Base-by-base conservation (phyloP, 768 basidiomycete species). In the Boletus coccyginus region DNA sequence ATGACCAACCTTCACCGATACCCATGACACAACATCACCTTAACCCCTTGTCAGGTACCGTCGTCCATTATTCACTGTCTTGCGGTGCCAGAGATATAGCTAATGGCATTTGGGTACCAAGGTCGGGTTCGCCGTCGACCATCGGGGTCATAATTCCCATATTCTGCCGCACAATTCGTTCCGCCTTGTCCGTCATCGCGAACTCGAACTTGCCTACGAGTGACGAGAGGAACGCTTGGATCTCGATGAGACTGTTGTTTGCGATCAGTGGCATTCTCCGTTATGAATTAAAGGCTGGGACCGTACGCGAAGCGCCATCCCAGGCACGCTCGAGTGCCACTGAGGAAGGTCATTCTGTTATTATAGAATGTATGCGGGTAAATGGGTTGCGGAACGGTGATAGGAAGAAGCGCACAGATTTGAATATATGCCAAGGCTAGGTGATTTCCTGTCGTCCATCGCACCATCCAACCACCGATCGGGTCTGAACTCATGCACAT, bases 181-280 rank as follows among this genome's bases (percentile, higher is more conserved):
- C 57, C 5, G 64, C 33, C 32, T 63, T 63, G n/a, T 72, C 65
- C 7, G 73, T 71, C 46, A 64, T 56, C 17, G 60, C 61, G 59
- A 85, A 82, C 60, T 83, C 81, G 62, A 85, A 82, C 58, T 80
- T 74, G 39, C 74, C 68, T 33, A 86, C 62, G 16, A 85, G 68
- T 58, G 82, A 81, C 14, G 77, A 73, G 19, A 85, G 59, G 70
- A 86, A 82, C 0, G 77, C 74, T 57, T 86, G 84, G 3, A 85
- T 62, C 62, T 86, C 82, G 24, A 76, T 59, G 4, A 83, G 57
- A 3, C 73, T 74, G 57, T 14, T 21, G 0, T 7, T 19, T 46
- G 11, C 11, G 14, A 31, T 48, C 21, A 57, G 31, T 13, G 7
- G 42, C 19, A 7, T 7, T n/a, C n/a, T 43, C 43, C 21, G 17